Conservation (phyloP, 1,284 basidiomycete species). For the Singerocomus inundabilis region DNA sequence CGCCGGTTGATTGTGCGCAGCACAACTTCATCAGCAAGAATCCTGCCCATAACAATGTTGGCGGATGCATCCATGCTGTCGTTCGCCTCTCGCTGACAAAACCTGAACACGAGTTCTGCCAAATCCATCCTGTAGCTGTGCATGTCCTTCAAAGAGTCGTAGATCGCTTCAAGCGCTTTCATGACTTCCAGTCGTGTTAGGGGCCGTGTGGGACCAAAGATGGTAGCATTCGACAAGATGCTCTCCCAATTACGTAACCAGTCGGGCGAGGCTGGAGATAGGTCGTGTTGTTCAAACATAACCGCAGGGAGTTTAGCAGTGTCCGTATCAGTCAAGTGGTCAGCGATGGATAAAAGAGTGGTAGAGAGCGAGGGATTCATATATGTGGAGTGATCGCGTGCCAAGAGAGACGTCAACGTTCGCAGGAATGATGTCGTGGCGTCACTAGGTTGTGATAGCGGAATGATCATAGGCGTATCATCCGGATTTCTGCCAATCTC, state of each 20-base stretch:
- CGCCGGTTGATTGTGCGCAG: constrained; percentile 43
- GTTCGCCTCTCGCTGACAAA: constrained; percentile 46
- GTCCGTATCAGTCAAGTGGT: constrained; percentile 62
- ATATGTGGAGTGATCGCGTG: constrained; percentile 54
- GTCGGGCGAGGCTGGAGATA: constrained; percentile 64
- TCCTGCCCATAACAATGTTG: constrained; percentile 55
- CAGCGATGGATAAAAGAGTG: constrained; percentile 59
- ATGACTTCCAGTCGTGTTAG: constrained; percentile 57
- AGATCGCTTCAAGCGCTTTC: constrained; percentile 53
- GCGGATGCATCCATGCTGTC: constrained; percentile 33
- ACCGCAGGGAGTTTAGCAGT: constrained; percentile 55
- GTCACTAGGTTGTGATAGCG: constrained; percentile 48
- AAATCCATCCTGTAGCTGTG: constrained; percentile 59
- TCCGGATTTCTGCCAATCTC: constrained; percentile 47
- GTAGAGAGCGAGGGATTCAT: constrained; percentile 60
- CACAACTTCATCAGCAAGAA: constrained; percentile 63
- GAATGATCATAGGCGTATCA: constrained; percentile 51
- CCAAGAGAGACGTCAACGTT: constrained; percentile 56
- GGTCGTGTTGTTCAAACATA: constrained; percentile 62
- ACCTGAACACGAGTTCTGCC: constrained; percentile 55
- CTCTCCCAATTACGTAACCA: constrained; percentile 67
- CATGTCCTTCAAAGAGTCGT: constrained; percentile 67
- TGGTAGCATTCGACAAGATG: constrained; percentile 50
- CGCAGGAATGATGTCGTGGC: constrained; percentile 58
- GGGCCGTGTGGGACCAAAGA: constrained; percentile 47